Base-by-base conservation (phyloP, 1,284 basidiomycete species). In the Pseudozyma hubeiensis region DNA sequence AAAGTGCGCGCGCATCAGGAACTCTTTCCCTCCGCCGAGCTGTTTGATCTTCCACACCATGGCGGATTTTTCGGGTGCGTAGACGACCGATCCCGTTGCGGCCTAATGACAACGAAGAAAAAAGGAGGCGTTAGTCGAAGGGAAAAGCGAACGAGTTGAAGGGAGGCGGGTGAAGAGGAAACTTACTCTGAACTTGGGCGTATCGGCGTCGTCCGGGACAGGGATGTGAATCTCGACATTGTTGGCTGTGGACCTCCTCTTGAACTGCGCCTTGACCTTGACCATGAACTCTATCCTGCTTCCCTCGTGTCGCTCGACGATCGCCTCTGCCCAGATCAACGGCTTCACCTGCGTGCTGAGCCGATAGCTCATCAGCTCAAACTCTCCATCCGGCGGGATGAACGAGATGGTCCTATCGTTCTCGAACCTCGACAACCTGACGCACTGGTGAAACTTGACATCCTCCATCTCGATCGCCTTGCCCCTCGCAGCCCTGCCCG, bases 401-500 rank as follows among this genome's bases (percentile, higher is more conserved):
- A 99, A 99, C 30, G 92, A 94, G 85, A 99, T 99, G 1, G 96
- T 99, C 63, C 97, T 90, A 87, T 99, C 97, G 85, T 97, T 98
- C 83, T 99, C 97, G 84, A 99, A 99, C 14, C 96, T 90, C 7
- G 94, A 93, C n/a, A 99, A 88, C n/a, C 97, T 92, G 14, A 99
- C 97, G 84, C 97, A 99, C 88, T 99, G 97, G 85, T 99, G 97
- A 87, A 99, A 99, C 85, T 97, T 98, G 86, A 98, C 94, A 83
- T 99, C 97, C 85, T 99, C 97, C 93, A 99, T 97, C 86, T 99
- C 97, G 81, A 99, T 97, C 4, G 95, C 91, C 86, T 99, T 99
- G 7, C 97, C 97, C 19, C 96, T 90, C 3, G 96, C 91, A 31
- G 94, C 93, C 80, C 96, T 88, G 11, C 97, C 96, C 4, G 95